These are phyloP conservation scores for Marasmius tenuissimus DNA, from an alignment of 1,284 basidiomycete species.

Conservation along the genomic window DNA sequence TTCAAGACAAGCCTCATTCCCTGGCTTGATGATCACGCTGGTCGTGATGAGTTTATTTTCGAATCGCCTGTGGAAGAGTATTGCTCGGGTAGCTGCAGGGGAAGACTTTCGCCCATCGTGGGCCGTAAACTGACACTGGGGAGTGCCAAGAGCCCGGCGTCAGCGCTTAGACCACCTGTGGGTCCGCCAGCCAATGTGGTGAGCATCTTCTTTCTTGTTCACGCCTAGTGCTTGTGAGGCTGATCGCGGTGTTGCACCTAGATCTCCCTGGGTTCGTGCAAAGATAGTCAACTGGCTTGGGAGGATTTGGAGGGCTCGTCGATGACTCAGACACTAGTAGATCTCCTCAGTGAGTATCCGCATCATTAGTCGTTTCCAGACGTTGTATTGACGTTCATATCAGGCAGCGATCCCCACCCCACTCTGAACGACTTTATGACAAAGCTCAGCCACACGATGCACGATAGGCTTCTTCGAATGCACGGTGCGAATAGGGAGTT, in stretches of 20 bases:
- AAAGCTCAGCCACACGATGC: conserved; percentile 10
- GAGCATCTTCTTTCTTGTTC: conserved; percentile 6
- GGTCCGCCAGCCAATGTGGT: conserved; percentile 1
- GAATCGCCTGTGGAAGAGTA: conserved; percentile 13
- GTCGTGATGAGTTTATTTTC: background rate
- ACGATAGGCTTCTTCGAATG: conserved; percentile 6
- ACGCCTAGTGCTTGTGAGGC: background rate
- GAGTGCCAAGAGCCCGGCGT: background rate
- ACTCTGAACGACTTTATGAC: conserved; percentile 24
- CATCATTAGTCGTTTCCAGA: background rate
- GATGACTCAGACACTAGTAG: conserved; percentile 26
- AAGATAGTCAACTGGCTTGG: conserved; percentile 33
- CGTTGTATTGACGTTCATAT: background rate
- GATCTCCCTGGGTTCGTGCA: conserved; percentile 33
- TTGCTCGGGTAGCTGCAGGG: conserved; percentile 3
- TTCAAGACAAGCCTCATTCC: conserved; percentile 3
- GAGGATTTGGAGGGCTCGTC: conserved; percentile 29
- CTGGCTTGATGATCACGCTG: conserved; percentile 1
- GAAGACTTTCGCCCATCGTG: background rate
- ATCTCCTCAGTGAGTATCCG: conserved; percentile 11
- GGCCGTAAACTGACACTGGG: background rate
- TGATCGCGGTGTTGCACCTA: conserved; percentile 4
- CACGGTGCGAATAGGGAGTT: conserved; percentile 8
- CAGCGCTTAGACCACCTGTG: background rate
- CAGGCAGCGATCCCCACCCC: conserved; percentile 19